Percentiles rank a stretch among this genome's conserved stretches.
phyloP scores from a whole-genome alignment of 495 filamentous ascomycete genomes.

The Elasticomyces elasticus region DNA sequence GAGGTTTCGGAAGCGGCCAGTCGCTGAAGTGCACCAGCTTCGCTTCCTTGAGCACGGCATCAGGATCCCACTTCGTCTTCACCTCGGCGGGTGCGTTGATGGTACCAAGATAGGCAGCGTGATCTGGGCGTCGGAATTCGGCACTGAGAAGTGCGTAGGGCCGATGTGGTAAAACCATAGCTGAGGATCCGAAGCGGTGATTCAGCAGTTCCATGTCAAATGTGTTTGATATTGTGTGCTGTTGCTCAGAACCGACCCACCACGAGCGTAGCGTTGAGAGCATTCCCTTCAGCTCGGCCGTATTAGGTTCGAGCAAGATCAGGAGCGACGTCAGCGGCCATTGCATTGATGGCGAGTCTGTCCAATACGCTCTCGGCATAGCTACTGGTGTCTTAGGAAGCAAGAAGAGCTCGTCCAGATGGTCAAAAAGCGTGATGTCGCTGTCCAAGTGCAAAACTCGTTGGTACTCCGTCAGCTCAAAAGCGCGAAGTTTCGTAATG shows the following conservation, averaged over 20 bases:
- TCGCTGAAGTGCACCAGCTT: constrained; percentile 76
- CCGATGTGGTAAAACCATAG: constrained; percentile 65
- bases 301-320: constrained; percentile 27
- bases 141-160: constrained; percentile 59
- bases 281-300: constrained; percentile 23
- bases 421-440: constrained; percentile 29
- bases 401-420: constrained; percentile 33
- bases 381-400: constrained; percentile 30
- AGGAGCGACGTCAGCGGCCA: constrained; percentile 28
- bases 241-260: constrained; percentile 15
- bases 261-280: constrained; percentile 17
- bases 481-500: constrained; percentile 33
- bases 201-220: constrained; percentile 56
- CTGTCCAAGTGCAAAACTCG: constrained; percentile 32
- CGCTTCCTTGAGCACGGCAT: constrained; percentile 51
- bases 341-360: constrained; percentile 10
- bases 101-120: constrained; percentile 53
- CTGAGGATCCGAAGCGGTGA: constrained; percentile 52
- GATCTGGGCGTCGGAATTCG: constrained; percentile 55
- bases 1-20: constrained; percentile 72
- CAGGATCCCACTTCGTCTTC: constrained; percentile 56
- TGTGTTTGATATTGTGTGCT: not conserved
- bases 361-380: constrained; percentile 34
- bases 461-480: constrained; percentile 27
- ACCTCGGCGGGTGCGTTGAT: constrained; percentile 23